phyloP scores from a whole-genome alignment of 1,284 basidiomycete species.

The Xerocomus minutiporus region DNA sequence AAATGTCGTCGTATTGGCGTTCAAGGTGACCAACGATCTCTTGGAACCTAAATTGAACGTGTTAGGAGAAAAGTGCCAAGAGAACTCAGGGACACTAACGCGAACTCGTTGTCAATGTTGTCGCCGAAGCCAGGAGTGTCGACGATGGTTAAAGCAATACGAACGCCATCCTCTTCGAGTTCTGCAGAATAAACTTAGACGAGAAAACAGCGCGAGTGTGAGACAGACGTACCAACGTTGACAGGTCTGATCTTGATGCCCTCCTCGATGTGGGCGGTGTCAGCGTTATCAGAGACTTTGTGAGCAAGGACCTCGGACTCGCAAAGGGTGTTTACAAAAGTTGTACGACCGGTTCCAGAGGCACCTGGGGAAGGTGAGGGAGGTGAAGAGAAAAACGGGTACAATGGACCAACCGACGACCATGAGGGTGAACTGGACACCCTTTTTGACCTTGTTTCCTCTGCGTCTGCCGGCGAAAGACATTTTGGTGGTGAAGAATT shows the following conservation, averaged over 20 bases:
- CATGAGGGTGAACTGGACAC: conserved; percentile 94
- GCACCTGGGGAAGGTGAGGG: conserved; percentile 56
- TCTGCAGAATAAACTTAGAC: conserved; percentile 46
- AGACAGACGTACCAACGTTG: conserved; percentile 75
- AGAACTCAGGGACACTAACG: conserved; percentile 53
- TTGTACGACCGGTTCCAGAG: conserved; percentile 94
- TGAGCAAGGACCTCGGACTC: conserved; percentile 86
- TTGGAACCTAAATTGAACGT: conserved; percentile 62
- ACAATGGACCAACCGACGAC: conserved; percentile 70
- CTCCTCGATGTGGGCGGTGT: conserved; percentile 90
- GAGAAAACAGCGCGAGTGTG: background rate
- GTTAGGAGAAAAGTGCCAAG: conserved; percentile 11
- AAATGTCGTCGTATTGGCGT: conserved; percentile 98
- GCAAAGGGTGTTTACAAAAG: conserved; percentile 97
- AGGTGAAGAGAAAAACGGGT: background rate
- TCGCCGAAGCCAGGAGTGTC: conserved; percentile 99
- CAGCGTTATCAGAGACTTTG: conserved; percentile 83
- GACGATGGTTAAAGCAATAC: conserved; percentile 96
- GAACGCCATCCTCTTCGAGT: conserved; percentile 97
- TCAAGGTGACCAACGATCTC: conserved; percentile 98
- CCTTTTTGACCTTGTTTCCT: conserved; percentile 96
- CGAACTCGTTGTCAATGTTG: conserved; percentile 98
- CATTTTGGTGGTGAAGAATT: conserved; percentile 46
- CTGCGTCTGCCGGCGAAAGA: conserved; percentile 81
- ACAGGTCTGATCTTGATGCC: conserved; percentile 95